Conservation (phyloP, 148 eudicot species). For the Persicaria maculosa region DNA sequence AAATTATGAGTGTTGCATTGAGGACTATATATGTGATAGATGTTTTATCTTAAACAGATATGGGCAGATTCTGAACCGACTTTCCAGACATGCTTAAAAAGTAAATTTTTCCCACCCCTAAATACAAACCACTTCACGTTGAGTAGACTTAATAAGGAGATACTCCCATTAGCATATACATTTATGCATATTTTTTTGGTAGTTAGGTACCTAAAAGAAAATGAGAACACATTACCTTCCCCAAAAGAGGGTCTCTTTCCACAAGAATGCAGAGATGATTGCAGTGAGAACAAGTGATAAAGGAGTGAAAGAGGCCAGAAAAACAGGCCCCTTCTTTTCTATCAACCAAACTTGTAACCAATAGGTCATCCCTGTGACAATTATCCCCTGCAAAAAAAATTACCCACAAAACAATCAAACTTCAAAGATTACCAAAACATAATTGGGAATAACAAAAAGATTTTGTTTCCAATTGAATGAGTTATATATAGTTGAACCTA, state of each 20-base stretch:
- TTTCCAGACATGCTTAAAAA: no score
- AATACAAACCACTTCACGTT: no score
- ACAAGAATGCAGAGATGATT: conserved; percentile 20
- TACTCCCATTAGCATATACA: no score
- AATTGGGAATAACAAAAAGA: no score
- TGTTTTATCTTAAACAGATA: no score
- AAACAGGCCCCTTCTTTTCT: conserved; percentile 29
- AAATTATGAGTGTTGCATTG: neutral
- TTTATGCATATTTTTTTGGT: no score
- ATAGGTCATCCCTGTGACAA: conserved; percentile 24
- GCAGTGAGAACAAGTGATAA: conserved; percentile 23
- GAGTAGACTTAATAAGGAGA: no score
- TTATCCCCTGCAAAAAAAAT: conserved; percentile 19
- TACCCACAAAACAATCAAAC: neutral
- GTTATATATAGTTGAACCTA: conserved; percentile 14
- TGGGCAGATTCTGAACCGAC: no score
- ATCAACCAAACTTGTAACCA: conserved; percentile 30
- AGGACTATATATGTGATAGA: no score
- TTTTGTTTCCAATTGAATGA: neutral
- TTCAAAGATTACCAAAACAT: neutral
- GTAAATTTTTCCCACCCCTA: no score
- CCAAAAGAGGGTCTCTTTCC: conserved; percentile 23
- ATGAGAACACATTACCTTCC: conserved; percentile 16
- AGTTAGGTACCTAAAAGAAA: no score
- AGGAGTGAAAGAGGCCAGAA: conserved; percentile 25